Conservation (phyloP, 805 yeast genomes). For the Yamadazyma sp. region DNA sequence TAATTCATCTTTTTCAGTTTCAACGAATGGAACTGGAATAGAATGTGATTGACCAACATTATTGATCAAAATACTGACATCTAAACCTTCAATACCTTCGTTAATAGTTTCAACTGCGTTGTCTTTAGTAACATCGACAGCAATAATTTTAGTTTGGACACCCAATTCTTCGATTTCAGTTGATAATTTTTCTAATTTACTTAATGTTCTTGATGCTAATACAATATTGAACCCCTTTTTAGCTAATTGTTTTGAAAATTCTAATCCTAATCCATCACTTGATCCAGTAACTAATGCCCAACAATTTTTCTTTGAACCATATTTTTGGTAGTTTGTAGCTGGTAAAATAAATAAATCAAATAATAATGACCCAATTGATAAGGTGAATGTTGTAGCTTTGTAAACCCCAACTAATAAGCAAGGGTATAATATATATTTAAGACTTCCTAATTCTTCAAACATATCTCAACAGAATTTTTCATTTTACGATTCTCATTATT, state of each 20-base stretch:
- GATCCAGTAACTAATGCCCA: constrained; percentile 99
- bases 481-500: not conserved
- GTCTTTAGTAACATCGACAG: constrained; percentile 73
- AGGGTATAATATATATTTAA: constrained; percentile 18
- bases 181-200: constrained; percentile 68
- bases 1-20: constrained; percentile 73
- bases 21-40: constrained; percentile 89
- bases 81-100: constrained; percentile 46
- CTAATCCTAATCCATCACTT: constrained; percentile 96
- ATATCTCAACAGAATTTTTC: not conserved
- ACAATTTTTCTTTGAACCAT: constrained; percentile 68
- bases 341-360: constrained; percentile 57
- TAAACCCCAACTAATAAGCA: constrained; percentile 60
- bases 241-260: constrained; percentile 84
- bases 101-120: constrained; percentile 54
- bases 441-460: constrained; percentile 10
- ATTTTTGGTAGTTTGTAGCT: constrained; percentile 54
- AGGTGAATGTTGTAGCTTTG: constrained; percentile 49
- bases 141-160: constrained; percentile 63
- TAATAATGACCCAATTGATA: constrained; percentile 53
- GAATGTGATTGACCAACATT: constrained; percentile 95
- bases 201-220: constrained; percentile 77
- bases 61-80: constrained; percentile 76
- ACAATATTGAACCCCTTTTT: constrained; percentile 77
- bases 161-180: constrained; percentile 58